These are phyloP conservation scores for Auriscalpium orientale DNA, from an alignment of 768 basidiomycete genomes.

Conservation along the genomic window DNA sequence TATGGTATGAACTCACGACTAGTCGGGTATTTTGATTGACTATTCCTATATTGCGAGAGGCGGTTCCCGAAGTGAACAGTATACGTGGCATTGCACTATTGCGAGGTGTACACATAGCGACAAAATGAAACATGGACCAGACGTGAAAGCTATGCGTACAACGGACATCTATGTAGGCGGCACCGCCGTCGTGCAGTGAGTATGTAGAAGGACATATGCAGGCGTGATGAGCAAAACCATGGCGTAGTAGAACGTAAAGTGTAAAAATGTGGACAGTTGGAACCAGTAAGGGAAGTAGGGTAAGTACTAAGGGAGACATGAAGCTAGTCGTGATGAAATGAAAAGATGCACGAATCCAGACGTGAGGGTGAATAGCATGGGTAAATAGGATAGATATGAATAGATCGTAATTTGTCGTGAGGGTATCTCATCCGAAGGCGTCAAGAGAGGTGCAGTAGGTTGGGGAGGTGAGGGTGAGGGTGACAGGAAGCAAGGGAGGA, in stretches of 20 bases:
- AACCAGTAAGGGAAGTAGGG: neutral
- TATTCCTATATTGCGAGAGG: neutral
- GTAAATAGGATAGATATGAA: conserved; percentile 6
- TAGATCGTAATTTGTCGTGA: neutral
- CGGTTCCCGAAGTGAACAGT: neutral
- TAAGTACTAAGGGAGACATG: conserved; percentile 1
- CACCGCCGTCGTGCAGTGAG: neutral
- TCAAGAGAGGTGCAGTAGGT: neutral
- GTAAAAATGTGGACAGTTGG: neutral
- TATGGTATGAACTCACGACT: neutral
- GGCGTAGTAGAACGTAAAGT: neutral
- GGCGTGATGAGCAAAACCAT: neutral
- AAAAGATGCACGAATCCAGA: neutral
- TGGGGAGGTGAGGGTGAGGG: neutral
- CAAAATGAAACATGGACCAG: neutral
- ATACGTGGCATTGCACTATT: neutral
- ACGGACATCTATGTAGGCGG: neutral
- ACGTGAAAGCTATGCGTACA: neutral
- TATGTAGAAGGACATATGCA: neutral
- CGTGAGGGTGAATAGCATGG: neutral
- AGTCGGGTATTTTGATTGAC: neutral
- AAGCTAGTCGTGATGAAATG: conserved; percentile 1
- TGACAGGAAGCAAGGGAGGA: neutral
- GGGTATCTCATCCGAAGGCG: neutral
- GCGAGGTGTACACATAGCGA: neutral